Evolutionary conservation across 495 filamentous ascomycete species (phyloP).

Genomic region (Tuber borchii): DNA sequence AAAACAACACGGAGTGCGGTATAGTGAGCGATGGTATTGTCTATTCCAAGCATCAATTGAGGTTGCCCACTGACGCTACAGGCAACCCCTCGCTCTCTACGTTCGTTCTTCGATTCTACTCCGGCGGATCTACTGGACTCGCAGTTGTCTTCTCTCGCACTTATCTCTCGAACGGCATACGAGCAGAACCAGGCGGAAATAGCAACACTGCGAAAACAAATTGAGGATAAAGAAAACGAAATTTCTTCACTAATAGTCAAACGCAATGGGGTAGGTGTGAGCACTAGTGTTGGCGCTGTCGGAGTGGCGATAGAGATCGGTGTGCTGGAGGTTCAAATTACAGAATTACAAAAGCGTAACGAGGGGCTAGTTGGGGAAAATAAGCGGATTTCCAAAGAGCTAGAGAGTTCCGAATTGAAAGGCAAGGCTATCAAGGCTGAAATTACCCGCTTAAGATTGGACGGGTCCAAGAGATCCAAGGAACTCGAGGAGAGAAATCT

Average conservation of each 20-base stretch:
- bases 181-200: constrained; percentile 23
- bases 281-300: neutral
- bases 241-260: constrained; percentile 23
- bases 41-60: constrained; percentile 9
- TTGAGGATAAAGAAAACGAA: constrained; percentile 26
- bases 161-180: constrained; percentile 31
- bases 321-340: constrained; percentile 21
- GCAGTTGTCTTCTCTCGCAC: constrained; percentile 26
- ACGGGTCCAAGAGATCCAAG: constrained; percentile 20
- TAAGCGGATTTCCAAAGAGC: constrained; percentile 14
- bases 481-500: constrained; percentile 16
- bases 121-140: constrained; percentile 36
- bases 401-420: constrained; percentile 28
- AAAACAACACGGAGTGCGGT: neutral
- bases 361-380: constrained; percentile 25
- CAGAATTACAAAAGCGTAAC: constrained; percentile 24
- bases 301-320: constrained; percentile 26
- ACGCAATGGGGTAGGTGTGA: constrained; percentile 14
- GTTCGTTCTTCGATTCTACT: constrained; percentile 39
- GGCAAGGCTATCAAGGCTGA: constrained; percentile 26
- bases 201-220: constrained; percentile 16
- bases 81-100: constrained; percentile 37
- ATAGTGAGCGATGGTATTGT: constrained; percentile 30
- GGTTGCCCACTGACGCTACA: constrained; percentile 32
- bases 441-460: constrained; percentile 14